These are phyloP conservation scores for Pulveroboletus ravenelii DNA, from an alignment of 768 basidiomycete species.

Conservation along the genomic window DNA sequence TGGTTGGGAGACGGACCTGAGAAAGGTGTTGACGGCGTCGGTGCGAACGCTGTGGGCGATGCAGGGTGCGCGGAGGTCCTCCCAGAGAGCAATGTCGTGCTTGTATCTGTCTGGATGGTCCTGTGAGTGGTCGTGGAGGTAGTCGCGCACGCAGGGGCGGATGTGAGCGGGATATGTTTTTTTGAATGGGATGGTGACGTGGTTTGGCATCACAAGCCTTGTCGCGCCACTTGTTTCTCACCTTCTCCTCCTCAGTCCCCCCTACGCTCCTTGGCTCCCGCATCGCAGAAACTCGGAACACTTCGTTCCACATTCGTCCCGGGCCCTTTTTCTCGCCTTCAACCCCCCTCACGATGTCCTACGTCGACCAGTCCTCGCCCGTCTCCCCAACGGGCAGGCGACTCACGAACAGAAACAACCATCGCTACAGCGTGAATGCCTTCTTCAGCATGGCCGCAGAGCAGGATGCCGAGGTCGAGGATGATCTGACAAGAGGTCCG, in stretches of 20 bases:
- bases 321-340: not conserved
- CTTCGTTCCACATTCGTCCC: slow-evolving; percentile 8
- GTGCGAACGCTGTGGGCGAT: slow-evolving; percentile 55
- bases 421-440: slow-evolving; percentile 93
- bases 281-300: not conserved
- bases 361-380: slow-evolving; percentile 51
- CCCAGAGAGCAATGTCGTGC: slow-evolving; percentile 71
- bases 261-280: not conserved
- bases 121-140: slow-evolving; percentile 63
- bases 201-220: slow-evolving; percentile 62
- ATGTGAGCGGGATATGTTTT: slow-evolving; percentile 55
- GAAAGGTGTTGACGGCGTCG: slow-evolving; percentile 43
- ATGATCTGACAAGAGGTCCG: slow-evolving; percentile 90
- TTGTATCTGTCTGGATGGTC: slow-evolving; percentile 83
- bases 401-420: slow-evolving; percentile 88
- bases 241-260: not conserved
- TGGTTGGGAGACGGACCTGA: slow-evolving; percentile 48
- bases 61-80: slow-evolving; percentile 53
- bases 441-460: slow-evolving; percentile 98
- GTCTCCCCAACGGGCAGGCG: slow-evolving; percentile 65
- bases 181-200: slow-evolving; percentile 72
- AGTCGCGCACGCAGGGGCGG: slow-evolving; percentile 51
- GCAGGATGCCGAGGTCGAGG: slow-evolving; percentile 96
- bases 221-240: slow-evolving; percentile 11
- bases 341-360: slow-evolving; percentile 45